phyloP scores from a whole-genome alignment of 2,329 filamentous ascomycete species.

The Diaporthe sp. region DNA sequence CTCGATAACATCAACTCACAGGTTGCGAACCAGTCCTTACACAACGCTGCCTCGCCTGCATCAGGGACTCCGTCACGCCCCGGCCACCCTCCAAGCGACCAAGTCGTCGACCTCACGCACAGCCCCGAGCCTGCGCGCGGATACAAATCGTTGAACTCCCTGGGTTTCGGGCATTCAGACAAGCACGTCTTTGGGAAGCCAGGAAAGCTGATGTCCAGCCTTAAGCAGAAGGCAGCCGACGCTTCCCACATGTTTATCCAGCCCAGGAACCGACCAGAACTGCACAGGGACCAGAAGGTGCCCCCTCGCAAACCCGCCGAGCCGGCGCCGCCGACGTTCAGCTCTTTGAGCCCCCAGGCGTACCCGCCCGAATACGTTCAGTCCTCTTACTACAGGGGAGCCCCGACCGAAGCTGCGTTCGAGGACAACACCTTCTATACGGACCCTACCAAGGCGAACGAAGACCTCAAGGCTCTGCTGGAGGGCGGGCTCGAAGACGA shows the following conservation, averaged over 20 bases:
- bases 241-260: constrained; percentile 58
- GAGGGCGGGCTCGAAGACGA: constrained; percentile 85
- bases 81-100: constrained; percentile 44
- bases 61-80: constrained; percentile 51
- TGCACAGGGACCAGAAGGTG: constrained; percentile 62
- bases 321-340: constrained; percentile 58
- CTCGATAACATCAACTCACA: constrained; percentile 49
- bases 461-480: constrained; percentile 83
- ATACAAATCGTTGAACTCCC: constrained; percentile 27
- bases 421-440: constrained; percentile 70
- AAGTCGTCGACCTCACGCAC: constrained; percentile 44
- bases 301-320: constrained; percentile 54
- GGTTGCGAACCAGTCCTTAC: constrained; percentile 38
- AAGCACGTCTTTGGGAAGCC: constrained; percentile 50
- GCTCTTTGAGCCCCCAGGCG: constrained; percentile 50
- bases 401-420: constrained; percentile 35
- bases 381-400: constrained; percentile 37
- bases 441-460: constrained; percentile 76
- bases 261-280: constrained; percentile 65
- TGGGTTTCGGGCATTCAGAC: constrained; percentile 38
- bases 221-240: constrained; percentile 64
- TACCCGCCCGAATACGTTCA: constrained; percentile 47
- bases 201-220: constrained; percentile 57
- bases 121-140: constrained; percentile 39
- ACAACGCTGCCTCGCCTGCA: constrained; percentile 28